Conservation (phyloP, 2,329 filamentous ascomycete species). For the Colletotrichum theobromicola region DNA sequence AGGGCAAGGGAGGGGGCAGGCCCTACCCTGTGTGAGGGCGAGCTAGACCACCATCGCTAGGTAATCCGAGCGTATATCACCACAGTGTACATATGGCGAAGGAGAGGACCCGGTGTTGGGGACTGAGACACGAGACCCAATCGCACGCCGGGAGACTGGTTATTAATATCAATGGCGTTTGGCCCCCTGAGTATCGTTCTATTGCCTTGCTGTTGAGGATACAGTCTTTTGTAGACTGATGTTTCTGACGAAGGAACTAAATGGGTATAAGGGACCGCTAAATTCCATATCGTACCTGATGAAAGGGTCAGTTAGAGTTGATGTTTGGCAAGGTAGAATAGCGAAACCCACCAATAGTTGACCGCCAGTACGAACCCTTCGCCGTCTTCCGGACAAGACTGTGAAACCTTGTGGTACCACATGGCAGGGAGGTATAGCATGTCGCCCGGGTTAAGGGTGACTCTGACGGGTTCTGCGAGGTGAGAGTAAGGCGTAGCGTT, state of each 20-base stretch:
- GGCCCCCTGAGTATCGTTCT: neutral
- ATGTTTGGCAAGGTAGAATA: neutral
- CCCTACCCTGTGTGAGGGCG: neutral
- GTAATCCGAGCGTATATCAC: conserved; percentile 18
- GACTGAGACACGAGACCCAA: neutral
- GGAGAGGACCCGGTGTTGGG: neutral
- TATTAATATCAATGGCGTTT: neutral
- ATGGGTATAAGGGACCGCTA: conserved; percentile 69
- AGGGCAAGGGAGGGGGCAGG: neutral
- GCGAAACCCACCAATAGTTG: conserved; percentile 76
- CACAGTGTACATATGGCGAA: conserved; percentile 14
- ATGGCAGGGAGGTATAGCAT: conserved; percentile 83
- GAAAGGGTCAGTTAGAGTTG: neutral
- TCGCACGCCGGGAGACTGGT: neutral
- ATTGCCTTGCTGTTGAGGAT: neutral
- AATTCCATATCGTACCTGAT: conserved; percentile 82
- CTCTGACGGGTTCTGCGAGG: conserved; percentile 64
- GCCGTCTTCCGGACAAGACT: conserved; percentile 69
- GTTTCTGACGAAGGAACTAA: conserved; percentile 59
- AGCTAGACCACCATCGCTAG: neutral
- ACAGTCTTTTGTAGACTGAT: conserved; percentile 26
- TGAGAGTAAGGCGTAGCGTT: conserved; percentile 63
- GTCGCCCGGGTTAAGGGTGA: conserved; percentile 74
- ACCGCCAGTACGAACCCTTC: conserved; percentile 79
- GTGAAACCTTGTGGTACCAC: conserved; percentile 84